A percentile compares a stretch with the other conserved stretches of the same genome.
phyloP scores from a whole-genome alignment of 257 asterid species.

The Anisodus tanguticus region DNA sequence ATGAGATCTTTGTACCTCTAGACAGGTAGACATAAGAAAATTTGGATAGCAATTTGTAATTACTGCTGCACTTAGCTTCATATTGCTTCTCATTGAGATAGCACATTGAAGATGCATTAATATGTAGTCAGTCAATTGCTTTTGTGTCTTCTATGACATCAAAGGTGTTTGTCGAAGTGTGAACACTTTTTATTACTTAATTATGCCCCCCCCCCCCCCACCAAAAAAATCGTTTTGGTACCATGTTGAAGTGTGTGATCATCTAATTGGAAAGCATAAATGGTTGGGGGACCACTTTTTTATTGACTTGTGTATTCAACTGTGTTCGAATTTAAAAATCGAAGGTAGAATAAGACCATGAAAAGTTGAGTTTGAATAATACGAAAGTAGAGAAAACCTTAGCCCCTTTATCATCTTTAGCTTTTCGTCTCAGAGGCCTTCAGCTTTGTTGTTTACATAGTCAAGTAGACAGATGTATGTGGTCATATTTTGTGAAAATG shows the following conservation, averaged over 20 bases:
- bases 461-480: background rate
- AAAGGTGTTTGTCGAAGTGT: background rate
- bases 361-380: background rate
- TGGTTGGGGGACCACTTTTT: background rate
- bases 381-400: background rate
- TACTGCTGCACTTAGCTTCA: background rate
- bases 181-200: background rate
- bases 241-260: background rate
- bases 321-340: background rate
- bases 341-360: background rate
- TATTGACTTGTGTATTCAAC: background rate
- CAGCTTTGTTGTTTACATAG: background rate
- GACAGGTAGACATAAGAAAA: background rate
- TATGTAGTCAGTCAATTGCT: background rate
- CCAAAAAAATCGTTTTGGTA: background rate
- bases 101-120: constrained; percentile 8
- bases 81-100: background rate
- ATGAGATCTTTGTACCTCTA: background rate
- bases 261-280: background rate
- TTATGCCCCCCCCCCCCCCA: too few species aligned
- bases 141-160: background rate
- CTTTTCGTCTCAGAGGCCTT: background rate
- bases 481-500: background rate
- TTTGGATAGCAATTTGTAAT: background rate
- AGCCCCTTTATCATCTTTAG: background rate